phyloP scores from a whole-genome alignment of 192 early-diverging fungal species.

The Backusella circina region DNA sequence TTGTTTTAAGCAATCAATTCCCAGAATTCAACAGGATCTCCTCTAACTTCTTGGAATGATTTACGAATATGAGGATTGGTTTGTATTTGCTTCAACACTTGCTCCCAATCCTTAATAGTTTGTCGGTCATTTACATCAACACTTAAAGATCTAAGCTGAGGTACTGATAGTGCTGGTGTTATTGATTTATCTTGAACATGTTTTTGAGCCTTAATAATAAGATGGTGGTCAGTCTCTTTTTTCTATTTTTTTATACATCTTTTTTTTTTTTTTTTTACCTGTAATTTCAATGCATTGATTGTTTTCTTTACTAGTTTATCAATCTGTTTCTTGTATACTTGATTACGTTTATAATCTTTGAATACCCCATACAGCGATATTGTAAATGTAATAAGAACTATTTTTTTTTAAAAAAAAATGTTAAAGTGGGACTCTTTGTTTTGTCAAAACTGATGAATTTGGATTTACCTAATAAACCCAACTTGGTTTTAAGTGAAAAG shows the following conservation, averaged over 20 bases:
- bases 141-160: background rate
- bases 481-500: background rate
- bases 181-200: background rate
- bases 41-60: background rate
- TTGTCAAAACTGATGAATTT: background rate
- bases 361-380: background rate
- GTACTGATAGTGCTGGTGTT: background rate
- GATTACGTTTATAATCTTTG: background rate
- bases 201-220: background rate
- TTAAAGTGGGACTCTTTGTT: background rate
- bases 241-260: background rate
- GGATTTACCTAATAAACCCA: background rate
- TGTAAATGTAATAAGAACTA: background rate
- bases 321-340: background rate
- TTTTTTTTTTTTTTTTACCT: background rate
- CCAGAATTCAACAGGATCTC: conserved; percentile 2
- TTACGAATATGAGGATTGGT: background rate
- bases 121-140: background rate
- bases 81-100: background rate
- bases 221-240: background rate
- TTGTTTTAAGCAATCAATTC: background rate
- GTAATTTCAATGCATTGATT: background rate
- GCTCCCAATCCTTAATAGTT: background rate
- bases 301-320: background rate
- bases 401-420: background rate